phyloP scores from a whole-genome alignment of 2,329 filamentous ascomycete species.

The Colletotrichum cereale region DNA sequence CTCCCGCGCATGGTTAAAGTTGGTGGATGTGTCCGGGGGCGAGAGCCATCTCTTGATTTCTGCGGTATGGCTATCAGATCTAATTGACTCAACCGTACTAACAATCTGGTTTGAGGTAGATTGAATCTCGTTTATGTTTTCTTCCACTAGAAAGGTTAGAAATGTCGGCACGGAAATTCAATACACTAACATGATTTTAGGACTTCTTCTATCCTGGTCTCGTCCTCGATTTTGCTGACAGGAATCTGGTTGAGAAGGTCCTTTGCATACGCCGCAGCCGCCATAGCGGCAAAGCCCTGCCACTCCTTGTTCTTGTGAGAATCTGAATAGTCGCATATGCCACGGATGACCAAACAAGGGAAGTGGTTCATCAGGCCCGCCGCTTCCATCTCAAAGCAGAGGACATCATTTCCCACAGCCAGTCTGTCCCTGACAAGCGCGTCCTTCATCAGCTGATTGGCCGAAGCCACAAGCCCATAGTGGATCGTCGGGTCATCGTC shows the following conservation, averaged over 20 bases:
- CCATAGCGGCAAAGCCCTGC: conserved; percentile 48
- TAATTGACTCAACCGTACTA: not conserved
- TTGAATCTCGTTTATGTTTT: not conserved
- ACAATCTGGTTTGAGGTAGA: not conserved
- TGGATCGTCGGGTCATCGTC: conserved; percentile 21
- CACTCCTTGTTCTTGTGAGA: conserved; percentile 49
- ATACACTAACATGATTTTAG: conserved; percentile 9
- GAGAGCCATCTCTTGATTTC: conserved; percentile 30
- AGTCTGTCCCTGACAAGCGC: conserved; percentile 29
- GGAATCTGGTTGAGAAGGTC: conserved; percentile 44
- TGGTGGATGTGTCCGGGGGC: conserved; percentile 36
- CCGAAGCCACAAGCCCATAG: conserved; percentile 38
- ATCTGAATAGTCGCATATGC: conserved; percentile 54
- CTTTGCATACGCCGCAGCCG: conserved; percentile 48
- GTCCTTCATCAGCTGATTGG: conserved; percentile 43
- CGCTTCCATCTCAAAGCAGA: conserved; percentile 53
- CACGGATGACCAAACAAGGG: conserved; percentile 50
- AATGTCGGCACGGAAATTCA: not conserved
- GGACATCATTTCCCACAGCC: conserved; percentile 41
- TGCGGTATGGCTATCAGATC: not conserved
- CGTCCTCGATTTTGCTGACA: conserved; percentile 35
- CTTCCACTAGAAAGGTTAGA: not conserved
- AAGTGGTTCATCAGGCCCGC: conserved; percentile 48
- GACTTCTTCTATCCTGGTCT: conserved; percentile 2
- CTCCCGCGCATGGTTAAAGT: conserved; percentile 31